A percentile compares a stretch with the other conserved stretches of the same genome.
These are phyloP conservation scores for Rhizophagus clarus DNA, from an alignment of 192 early-diverging fungal genomes.

Conservation along the genomic window DNA sequence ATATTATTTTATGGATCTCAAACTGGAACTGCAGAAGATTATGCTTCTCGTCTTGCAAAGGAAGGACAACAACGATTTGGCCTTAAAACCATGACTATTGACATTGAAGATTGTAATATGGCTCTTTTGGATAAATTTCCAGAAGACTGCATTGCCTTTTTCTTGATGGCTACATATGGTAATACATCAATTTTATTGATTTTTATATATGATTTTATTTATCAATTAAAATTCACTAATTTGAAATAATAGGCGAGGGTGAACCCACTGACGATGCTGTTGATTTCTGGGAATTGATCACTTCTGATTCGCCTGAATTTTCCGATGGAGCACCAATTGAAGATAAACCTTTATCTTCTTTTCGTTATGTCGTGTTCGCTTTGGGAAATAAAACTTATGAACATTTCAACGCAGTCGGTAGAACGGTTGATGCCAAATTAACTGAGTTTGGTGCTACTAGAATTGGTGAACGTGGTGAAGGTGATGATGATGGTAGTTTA, in stretches of 20 bases:
- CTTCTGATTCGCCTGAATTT: constrained; percentile 72
- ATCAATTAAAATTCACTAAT: background rate
- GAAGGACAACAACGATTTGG: constrained; percentile 75
- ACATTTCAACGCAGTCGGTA: constrained; percentile 83
- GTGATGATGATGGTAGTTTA: constrained; percentile 94
- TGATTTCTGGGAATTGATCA: constrained; percentile 89
- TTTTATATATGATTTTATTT: background rate
- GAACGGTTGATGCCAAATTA: constrained; percentile 70
- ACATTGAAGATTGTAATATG: constrained; percentile 94
- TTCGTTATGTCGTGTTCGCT: constrained; percentile 76
- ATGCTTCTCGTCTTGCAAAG: constrained; percentile 88
- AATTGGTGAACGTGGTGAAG: constrained; percentile 84
- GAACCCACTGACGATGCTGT: constrained; percentile 98
- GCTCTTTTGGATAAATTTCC: constrained; percentile 73
- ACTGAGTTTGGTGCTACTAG: constrained; percentile 72
- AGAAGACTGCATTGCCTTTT: constrained; percentile 73
- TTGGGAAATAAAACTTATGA: constrained; percentile 93
- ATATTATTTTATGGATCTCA: constrained; percentile 97
- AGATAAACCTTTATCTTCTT: constrained; percentile 53
- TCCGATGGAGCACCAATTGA: constrained; percentile 60
- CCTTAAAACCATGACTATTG: constrained; percentile 76
- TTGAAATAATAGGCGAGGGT: constrained; percentile 62
- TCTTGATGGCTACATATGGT: constrained; percentile 96
- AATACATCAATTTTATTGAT: background rate
- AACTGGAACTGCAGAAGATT: constrained; percentile 99